Conservation (phyloP, 768 basidiomycete genomes). For the Naganishia vaughanmartiniae region DNA sequence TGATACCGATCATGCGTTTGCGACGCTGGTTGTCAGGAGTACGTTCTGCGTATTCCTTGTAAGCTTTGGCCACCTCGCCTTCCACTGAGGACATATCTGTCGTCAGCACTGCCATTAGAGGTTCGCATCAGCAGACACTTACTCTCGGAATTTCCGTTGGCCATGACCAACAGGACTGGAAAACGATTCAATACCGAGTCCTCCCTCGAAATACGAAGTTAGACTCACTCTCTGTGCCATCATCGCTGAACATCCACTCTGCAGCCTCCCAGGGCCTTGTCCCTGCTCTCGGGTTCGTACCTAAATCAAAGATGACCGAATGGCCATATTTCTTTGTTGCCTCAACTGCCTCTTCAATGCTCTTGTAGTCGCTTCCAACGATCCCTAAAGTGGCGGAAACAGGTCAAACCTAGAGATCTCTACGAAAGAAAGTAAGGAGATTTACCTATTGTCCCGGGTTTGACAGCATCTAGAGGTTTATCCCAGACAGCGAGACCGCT, state of each 20-base stretch:
- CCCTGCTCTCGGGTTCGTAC: background rate
- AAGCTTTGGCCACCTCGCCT: constrained; percentile 7
- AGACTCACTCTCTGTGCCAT: constrained; percentile 20
- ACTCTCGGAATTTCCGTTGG: constrained; percentile 11
- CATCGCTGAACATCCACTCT: constrained; percentile 18
- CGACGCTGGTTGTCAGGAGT: constrained; percentile 22
- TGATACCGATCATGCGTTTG: constrained; percentile 19
- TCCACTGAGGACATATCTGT: background rate
- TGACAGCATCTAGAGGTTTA: constrained; percentile 3
- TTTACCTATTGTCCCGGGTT: constrained; percentile 15
- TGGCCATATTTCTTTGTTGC: constrained; percentile 7
- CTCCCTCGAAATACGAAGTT: background rate
- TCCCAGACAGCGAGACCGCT: constrained; percentile 19
- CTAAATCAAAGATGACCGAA: constrained; percentile 5
- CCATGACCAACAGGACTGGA: constrained; percentile 2
- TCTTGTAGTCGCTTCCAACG: constrained; percentile 10
- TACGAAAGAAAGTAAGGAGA: background rate
- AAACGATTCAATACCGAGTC: background rate
- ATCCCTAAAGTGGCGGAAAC: background rate
- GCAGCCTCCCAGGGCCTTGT: constrained; percentile 18
- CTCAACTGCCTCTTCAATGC: background rate
- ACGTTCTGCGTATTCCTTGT: constrained; percentile 5
- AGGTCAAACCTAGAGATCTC: background rate
- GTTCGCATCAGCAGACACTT: background rate
- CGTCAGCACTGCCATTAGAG: background rate